Base-by-base conservation (phyloP, 1,284 basidiomycete species). In the Fomitopsis schrenkii region DNA sequence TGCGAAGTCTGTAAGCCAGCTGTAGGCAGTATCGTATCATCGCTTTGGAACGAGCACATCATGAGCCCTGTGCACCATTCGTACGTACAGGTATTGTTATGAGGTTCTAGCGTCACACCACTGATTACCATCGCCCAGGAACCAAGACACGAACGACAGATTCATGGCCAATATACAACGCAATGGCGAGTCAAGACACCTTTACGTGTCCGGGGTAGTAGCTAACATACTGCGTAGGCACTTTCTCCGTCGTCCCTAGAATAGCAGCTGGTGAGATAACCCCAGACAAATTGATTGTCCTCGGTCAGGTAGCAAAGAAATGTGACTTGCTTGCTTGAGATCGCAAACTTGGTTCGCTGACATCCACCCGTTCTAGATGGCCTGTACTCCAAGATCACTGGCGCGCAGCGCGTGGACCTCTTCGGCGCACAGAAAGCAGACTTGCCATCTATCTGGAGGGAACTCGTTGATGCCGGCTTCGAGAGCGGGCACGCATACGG, bases 401-500 rank as follows among this genome's bases (percentile, higher is more conserved):
- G 83, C 54, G 82, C 83, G 4, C 87, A 89, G 72, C 83, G 88
- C 19, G 83, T 91, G 62, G 90, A 91, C 67, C 73, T 91, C 71
- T 91, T 93, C 64, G 90, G 90, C 2, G 90, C 90, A 10, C 79
- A 80, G 64, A 91, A 90, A 71, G 81, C 86, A 60, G 90, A 93
- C 66, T 76, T 92, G n/a, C 90, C 90, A 0, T 81, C 80, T 17
- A 92, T 93, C 44, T 93, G 90, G 90, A 84, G 85, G 63, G 82
- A 84, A 66, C 80, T 91, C 1, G 79, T 84, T 61, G 75, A 78
- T 12, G 88, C 85, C 3, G 90, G 90, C 14, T 89, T 92, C 67
- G 88, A 91, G 72, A 87, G 86, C 38, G 90, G 90, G 3, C 89
- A 91, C 67, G 90, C 86, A 0, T 93, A 92, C 71, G 90, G 88